Evolutionary conservation across 2,329 filamentous ascomycete species (phyloP), one percentile per base, ranked within the genome.

Genomic region (Paraphoma chrysanthemicola): DNA sequence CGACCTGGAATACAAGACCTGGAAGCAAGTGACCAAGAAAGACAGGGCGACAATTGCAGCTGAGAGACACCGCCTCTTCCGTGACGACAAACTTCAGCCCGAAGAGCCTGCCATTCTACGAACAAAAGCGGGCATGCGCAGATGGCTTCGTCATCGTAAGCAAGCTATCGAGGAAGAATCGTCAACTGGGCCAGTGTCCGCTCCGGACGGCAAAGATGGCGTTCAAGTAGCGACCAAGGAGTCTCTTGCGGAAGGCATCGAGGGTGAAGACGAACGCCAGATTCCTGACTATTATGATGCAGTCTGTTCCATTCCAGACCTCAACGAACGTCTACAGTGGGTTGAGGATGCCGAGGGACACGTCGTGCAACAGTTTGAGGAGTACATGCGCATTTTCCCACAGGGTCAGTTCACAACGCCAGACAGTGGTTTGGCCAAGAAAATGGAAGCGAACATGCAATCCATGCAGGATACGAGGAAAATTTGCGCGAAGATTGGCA

Each of bases 21-120:
- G 96, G 95, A 99, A 98, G 80, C 94, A 98, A 77, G 92, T 97
- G 41, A 99, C 95, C 1, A 98, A 98, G 79, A 97, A 95, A 74
- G 93, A 97, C 70, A 89, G 95, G 60, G 95, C 95, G 4, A 81
- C 90, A 23, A 87, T 94, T 51, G 90, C 95, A 56, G 92, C 93
- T 62, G 92, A 97, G 73, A 87, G 95, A 31, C 89, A 93, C 75
- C 86, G 90, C 39, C 85, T 99, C 12, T 97, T 99, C 79, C 90
- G 90, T 59, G 90, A 90, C 48, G 89, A 93, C 68, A 91, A 88
- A 69, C 82, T 99, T 48, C 96, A 97, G 71, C 77, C 85, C 0
- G 95, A 99, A 30, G 92, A 96, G 60, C 92, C 93, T 16, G 95
- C 95, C 12, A 81, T 98, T 49, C 80, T 98, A 44, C 86, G 95